Conservation (phyloP, 345 rosid species). For the Euphorbia pulcherrima region DNA sequence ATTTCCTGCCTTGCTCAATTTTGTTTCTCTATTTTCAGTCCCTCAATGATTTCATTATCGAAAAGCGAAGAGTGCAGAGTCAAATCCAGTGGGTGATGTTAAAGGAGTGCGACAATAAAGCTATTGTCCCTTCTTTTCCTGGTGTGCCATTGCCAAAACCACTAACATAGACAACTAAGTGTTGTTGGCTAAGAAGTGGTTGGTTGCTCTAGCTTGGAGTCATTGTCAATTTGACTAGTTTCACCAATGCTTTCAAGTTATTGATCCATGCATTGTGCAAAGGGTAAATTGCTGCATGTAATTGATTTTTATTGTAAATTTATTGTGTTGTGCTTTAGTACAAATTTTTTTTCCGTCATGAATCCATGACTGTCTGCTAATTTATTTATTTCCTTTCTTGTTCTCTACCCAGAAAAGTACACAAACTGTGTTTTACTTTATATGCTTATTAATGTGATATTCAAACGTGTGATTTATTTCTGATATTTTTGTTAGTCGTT, state of each 20-base stretch:
- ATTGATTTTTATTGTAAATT: no score
- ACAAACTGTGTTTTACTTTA: background rate
- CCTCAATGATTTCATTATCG: background rate
- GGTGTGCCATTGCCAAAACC: no score
- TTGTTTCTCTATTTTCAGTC: background rate
- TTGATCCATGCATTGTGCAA: no score
- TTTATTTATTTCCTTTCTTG: no score
- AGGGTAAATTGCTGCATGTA: no score
- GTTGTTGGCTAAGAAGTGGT: no score
- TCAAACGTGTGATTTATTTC: background rate
- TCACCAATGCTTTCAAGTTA: background rate
- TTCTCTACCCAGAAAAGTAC: no score
- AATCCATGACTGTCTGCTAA: no score
- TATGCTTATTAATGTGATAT: background rate
- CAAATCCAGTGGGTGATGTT: background rate
- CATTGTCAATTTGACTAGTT: no score
- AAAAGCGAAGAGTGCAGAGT: background rate
- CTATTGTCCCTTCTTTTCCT: background rate
- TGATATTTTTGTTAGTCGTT: background rate
- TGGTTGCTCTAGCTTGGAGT: no score
- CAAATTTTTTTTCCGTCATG: no score
- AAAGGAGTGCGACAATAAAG: background rate
- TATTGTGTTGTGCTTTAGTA: background rate
- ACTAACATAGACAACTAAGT: no score
- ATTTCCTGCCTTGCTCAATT: background rate